These are phyloP conservation scores for Blastobotrys elegans DNA, from an alignment of 1,139 yeast genomes.

Conservation along the genomic window DNA sequence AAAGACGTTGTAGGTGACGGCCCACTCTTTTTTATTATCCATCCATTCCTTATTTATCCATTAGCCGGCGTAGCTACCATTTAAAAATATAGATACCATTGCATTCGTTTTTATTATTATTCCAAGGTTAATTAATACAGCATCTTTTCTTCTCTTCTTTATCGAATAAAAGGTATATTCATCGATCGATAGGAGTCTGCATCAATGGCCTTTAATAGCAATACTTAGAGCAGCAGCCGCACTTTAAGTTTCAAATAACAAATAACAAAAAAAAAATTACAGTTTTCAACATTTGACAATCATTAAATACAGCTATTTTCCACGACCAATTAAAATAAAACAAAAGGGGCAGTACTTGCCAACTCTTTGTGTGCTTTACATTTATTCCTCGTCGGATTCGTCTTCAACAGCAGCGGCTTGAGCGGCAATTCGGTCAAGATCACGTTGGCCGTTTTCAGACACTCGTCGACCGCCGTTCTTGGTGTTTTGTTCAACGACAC, in stretches of 20 bases:
- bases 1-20: not conserved
- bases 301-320: not conserved
- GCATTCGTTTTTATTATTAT: not conserved
- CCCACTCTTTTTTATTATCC: not conserved
- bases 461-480: conserved; percentile 99
- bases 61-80: not conserved
- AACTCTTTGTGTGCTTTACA: conserved; percentile 1
- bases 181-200: no score
- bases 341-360: no score
- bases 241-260: no score
- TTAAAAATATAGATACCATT: not conserved
- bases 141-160: no score
- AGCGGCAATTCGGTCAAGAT: conserved; percentile 99
- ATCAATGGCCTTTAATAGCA: no score
- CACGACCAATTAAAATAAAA: no score
- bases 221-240: no score
- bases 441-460: conserved; percentile 99
- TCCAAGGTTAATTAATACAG: no score
- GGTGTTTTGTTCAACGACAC: conserved; percentile 93
- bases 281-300: not conserved
- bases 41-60: not conserved
- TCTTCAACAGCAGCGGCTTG: conserved; percentile 90
- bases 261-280: conserved; percentile 1
- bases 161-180: no score
- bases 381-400: conserved; percentile 40